Base-by-base conservation (phyloP, 208 protist genomes). In the Trypanosoma mega region DNA sequence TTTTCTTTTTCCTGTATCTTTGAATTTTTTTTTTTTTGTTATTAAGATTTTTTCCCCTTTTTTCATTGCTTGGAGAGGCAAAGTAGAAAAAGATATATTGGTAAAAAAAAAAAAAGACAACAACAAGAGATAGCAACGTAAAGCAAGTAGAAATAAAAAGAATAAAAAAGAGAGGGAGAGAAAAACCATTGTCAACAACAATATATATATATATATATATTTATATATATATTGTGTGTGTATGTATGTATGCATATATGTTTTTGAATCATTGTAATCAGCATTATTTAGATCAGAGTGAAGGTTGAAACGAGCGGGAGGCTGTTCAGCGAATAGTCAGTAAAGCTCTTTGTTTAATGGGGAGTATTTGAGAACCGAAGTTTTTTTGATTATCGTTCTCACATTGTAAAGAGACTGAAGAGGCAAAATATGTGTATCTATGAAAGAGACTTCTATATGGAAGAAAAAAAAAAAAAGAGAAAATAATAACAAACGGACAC, bases 1-100 rank as follows among this genome's bases (percentile, higher is more conserved):
- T 2, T 33, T 64, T 50, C 63, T 29, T 65, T 49, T 66, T 55
- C 24, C 2, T 33, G 23, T 36, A 23, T n/a, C 5, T 54, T 59
- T 33, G 18, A 33, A 30, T 50, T 31, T 31, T 11, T 52, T 31
- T 21, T 33, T 18, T 65, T 39, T 53, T 46, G 11, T 24, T 63
- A 26, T 26, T 43, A 31, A 56, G 36, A 53, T 51, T 57, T 16
- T 51, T 50, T 46, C 9, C 14, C 18, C 14, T 16, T 12, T 16
- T 39, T 12, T 16, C 12, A 39, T 12, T 16, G 34, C 12, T 39
- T 39, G 12, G 4, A 24, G 39, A 63, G 27, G 49, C 27, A 31
- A 44, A 7, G 23, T 14, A 53, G 20, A 39, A 43, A 53, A 43
- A 33, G 23, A 64, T 47, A 1, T 24, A 46, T 9, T 34, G 37